Evolutionary conservation across 2,329 filamentous ascomycete genomes (phyloP).

Genomic region (Esteya vermicola): DNA sequence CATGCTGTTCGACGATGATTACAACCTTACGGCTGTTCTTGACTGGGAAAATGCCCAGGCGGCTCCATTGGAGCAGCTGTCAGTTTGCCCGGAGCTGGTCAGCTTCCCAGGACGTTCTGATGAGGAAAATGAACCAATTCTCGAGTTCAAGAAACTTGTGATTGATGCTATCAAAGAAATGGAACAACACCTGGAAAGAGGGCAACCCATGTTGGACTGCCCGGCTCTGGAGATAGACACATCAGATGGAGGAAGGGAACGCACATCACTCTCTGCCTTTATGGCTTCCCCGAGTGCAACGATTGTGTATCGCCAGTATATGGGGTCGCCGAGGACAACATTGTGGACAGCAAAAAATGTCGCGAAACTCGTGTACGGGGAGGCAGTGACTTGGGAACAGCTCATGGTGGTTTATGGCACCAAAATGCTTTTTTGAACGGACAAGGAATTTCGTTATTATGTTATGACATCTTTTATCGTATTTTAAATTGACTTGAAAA

Average conservation of each 20-base stretch:
- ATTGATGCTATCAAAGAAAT: neutral
- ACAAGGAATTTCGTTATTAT: too few species aligned
- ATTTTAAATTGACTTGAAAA: too few species aligned
- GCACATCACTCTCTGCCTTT: neutral
- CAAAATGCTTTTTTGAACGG: too few species aligned
- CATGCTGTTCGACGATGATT: slow-evolving; percentile 25
- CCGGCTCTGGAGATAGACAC: neutral
- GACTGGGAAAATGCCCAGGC: slow-evolving; percentile 21
- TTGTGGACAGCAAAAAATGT: too few species aligned
- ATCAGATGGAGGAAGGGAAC: neutral
- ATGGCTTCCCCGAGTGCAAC: neutral
- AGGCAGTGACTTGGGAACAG: too few species aligned
- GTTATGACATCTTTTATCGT: too few species aligned
- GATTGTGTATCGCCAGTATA: slow-evolving; percentile 1
- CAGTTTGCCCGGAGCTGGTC: slow-evolving; percentile 10
- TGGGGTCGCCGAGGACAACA: too few species aligned
- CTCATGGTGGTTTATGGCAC: too few species aligned
- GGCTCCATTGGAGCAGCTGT: slow-evolving; percentile 20
- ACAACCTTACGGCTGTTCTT: slow-evolving; percentile 21
- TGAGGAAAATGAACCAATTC: neutral
- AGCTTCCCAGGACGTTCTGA: neutral
- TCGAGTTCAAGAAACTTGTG: slow-evolving; percentile 1
- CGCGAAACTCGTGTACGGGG: too few species aligned
- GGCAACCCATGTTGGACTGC: neutral
- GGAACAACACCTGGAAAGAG: slow-evolving; percentile 1